Evolutionary conservation across 2,329 filamentous ascomycete species (phyloP), one percentile per base, ranked within the genome.

Genomic region (Aspergillus candidus): DNA sequence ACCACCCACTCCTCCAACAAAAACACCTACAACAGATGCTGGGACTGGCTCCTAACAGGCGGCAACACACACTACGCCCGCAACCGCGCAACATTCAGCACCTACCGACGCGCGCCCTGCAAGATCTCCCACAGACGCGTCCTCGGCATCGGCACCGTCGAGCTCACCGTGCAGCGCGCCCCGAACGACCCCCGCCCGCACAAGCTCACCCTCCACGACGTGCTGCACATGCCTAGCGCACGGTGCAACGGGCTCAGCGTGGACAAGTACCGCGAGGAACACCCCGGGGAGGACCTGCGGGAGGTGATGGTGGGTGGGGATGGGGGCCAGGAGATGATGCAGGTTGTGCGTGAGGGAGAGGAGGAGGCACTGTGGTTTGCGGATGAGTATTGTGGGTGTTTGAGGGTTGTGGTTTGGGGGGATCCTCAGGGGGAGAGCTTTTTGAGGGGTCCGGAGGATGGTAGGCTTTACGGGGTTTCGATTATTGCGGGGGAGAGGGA

Each of bases 11-110:
- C 40, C 18, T 22, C 18, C 22, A 27, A 7, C 14, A 18, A 33
- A 18, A 1, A 3, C 18, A 40, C 41, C 22, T 43, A 39, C 11
- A 44, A 41, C 18, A 33, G 52, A 31, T 56, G 53, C 43, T 56
- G 50, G 50, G 46, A 50, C 41, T 56, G 53, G 53, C 45, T 56
- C 15, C 36, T 56, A 18, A 42, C 40, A 13, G 27, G 30, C 11
- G 52, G 52, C 18, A 56, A 51, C 38, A 45, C 38, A 3, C 53
- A 56, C 46, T 53, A 50, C 48, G 53, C 53, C 38, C 53, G 53
- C 32, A 56, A 56, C 48, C 52, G 53, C 12, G 39, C 52, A 4
- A 43, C 52, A 11, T 56, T 56, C 38, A 35, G 18, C 17, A 50
- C 40, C 14, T 56, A 56, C 43, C 51, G 50, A 1, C 53, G 53